These are phyloP conservation scores for Penicillium angulare DNA, from an alignment of 495 filamentous ascomycete genomes.

Conservation along the genomic window DNA sequence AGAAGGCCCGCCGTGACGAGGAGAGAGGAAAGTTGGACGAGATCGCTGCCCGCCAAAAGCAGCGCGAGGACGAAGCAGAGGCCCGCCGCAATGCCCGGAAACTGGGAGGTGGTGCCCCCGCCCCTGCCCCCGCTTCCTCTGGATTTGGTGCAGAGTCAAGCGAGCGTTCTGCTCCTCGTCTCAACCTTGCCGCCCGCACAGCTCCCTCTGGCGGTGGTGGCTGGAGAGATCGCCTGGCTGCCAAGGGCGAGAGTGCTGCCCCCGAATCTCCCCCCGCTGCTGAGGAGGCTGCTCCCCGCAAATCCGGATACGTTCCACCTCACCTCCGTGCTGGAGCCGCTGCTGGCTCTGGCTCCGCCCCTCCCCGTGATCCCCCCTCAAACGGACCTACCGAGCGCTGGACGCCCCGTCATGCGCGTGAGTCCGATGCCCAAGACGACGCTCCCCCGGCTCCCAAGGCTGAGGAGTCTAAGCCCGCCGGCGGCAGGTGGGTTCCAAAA, in stretches of 20 bases:
- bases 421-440: conserved; percentile 10
- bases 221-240: conserved; percentile 86
- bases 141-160: no score
- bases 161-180: conserved; percentile 62
- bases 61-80: conserved; percentile 69
- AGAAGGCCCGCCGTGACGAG: conserved; percentile 80
- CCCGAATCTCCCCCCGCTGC: conserved; percentile 26
- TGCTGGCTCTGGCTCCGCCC: conserved; percentile 27
- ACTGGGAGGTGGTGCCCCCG: conserved; percentile 23
- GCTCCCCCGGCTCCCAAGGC: conserved; percentile 24
- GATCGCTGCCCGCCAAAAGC: conserved; percentile 59
- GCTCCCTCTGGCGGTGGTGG: conserved; percentile 54
- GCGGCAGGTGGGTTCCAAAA: conserved; percentile 43
- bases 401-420: conserved; percentile 20
- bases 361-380: conserved; percentile 22
- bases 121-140: conserved; percentile 24
- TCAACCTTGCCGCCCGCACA: conserved; percentile 55
- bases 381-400: conserved; percentile 31
- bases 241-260: conserved; percentile 50
- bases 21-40: conserved; percentile 74
- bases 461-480: conserved; percentile 32
- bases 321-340: conserved; percentile 40
- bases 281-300: conserved; percentile 36
- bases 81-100: conserved; percentile 52
- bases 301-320: conserved; percentile 51